Percentiles rank a stretch among this genome's conserved stretches.
These are phyloP conservation scores for Arthroderma sp. DNA, from an alignment of 2,329 filamentous ascomycete genomes.

Conservation along the genomic window DNA sequence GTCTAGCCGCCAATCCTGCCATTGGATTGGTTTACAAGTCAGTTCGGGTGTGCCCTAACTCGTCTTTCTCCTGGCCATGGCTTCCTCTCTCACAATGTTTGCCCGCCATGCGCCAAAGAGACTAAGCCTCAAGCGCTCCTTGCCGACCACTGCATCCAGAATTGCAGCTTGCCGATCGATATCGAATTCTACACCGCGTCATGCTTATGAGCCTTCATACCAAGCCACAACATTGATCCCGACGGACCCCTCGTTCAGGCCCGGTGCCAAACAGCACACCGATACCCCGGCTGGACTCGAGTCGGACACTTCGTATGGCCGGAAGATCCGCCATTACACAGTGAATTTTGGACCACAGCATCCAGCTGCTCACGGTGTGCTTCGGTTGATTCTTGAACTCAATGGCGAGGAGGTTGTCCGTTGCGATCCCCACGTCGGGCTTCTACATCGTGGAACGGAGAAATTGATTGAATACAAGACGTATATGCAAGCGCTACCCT, in stretches of 20 bases:
- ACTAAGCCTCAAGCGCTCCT: conserved; percentile 35
- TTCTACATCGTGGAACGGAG: conserved; percentile 93
- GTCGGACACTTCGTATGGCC: conserved; percentile 34
- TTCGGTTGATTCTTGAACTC: conserved; percentile 92
- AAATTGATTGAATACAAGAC: conserved; percentile 99
- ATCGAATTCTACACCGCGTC: conserved; percentile 41
- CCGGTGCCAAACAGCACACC: conserved; percentile 7
- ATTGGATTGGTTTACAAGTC: no score
- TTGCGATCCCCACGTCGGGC: conserved; percentile 88
- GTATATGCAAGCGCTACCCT: conserved; percentile 92
- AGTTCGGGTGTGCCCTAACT: conserved; percentile 2
- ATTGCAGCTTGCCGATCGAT: conserved; percentile 31
- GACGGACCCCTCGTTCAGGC: conserved; percentile 40
- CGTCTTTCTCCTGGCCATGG: conserved; percentile 33
- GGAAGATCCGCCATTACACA: conserved; percentile 97
- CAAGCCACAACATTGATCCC: conserved; percentile 43
- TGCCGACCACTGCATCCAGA: conserved; percentile 30
- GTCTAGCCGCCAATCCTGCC: no score
- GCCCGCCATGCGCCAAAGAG: conserved; percentile 47
- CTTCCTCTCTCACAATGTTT: conserved; percentile 47
- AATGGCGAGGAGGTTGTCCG: conserved; percentile 96
- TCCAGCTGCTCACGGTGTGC: conserved; percentile 93
- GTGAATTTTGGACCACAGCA: conserved; percentile 99
- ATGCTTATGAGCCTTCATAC: conserved; percentile 37
- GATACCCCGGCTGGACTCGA: conserved; percentile 28